Base-by-base conservation (phyloP, 805 yeast genomes). In the Ogataea populi-albae region DNA sequence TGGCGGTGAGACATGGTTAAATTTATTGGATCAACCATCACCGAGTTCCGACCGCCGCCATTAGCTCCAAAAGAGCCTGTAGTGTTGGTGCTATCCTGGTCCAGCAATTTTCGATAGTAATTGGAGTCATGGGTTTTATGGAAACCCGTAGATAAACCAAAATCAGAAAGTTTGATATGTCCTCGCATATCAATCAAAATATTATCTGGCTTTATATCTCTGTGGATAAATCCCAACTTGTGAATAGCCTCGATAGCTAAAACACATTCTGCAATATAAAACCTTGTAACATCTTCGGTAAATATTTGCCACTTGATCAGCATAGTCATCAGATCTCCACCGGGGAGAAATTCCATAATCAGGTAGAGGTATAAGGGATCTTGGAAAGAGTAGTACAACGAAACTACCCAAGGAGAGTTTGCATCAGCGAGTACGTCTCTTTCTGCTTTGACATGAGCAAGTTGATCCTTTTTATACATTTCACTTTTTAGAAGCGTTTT, bases 161-260 rank as follows among this genome's bases (percentile, higher is more conserved):
- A 84, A 61, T 84, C 94, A 20, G 79, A 72, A 23, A 77, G 62
- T 49, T 75, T 77, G 45, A 77, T 72, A 50, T 77, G 84, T n/a
- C 84, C 84, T 25, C 79, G 62, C 50, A 73, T 71, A 49, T 77
- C 83, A 37, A 79, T 73, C 51, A 77, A 66, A 37, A 77, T 91
- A 55, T 93, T 93, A 68, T 93, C 98, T 0, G 98, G 98, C 62
- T 93, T 93, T 53, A 93, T 91, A 61, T 93, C 98, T 64, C 98
- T 76, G 63, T 93, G 98, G 55, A 93, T 93, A 58, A 88, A 88
- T 0, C 96, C 96, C 22, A 87, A 69, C 59, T 85, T 86, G 64
- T 88, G 97, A 49, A 88, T 81, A 4, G 95, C 96, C 56, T 89
- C 96, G 41, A 88, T 88, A 3, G 96, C 96, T 53, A 89, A 70